Evolutionary conservation across 1,139 yeast genomes (phyloP), one percentile per base, ranked within the genome.

Genomic region (Magnusiomyces suaveolens): DNA sequence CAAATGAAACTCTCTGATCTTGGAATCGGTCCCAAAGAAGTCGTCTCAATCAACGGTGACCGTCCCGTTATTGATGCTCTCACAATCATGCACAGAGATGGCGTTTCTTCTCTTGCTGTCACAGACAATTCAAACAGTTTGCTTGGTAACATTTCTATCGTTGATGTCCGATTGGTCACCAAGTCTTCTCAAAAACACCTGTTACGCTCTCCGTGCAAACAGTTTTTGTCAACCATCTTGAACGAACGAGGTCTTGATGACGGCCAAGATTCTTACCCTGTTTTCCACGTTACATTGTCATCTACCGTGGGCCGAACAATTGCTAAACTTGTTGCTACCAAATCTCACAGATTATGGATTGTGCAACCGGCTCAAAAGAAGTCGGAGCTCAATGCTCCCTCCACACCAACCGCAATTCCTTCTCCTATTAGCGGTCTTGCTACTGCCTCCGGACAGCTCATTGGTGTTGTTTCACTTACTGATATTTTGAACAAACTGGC

Each of bases 181-280:
- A 82, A 86, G 60, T 82, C 95, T 38, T 87, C 75, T 43, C 90
- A 89, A 67, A 84, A 94, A 8, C 88, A 86, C 59, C 73, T 87
- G 60, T 76, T 92, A 57, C 84, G 84, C 65, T 83, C 86, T 66
- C 78, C 94, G 8, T 94, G 96, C 68, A 77, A 88, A 65, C 92
- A 87, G 69, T 92, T 90, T 66, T 81, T 92, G 57, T 82, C 95
- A 39, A 86, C 88, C 60, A 89, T 90, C 60, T 77, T 92, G 60
- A 84, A 87, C 62, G 84, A 84, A 59, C 83, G 96, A 65, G 98
- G 97, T 18, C 77, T 92, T 38, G 95, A 84, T 65, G 92, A 89
- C 66, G 96, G 96, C 54, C 89, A 90, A 70, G 98, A 92, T 72
- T 90, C 94, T 50, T 90, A 84, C 76, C 98, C 98, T 18, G 90